phyloP scores from a whole-genome alignment of 2,329 filamentous ascomycete species.

The Penicillium verrucosum region DNA sequence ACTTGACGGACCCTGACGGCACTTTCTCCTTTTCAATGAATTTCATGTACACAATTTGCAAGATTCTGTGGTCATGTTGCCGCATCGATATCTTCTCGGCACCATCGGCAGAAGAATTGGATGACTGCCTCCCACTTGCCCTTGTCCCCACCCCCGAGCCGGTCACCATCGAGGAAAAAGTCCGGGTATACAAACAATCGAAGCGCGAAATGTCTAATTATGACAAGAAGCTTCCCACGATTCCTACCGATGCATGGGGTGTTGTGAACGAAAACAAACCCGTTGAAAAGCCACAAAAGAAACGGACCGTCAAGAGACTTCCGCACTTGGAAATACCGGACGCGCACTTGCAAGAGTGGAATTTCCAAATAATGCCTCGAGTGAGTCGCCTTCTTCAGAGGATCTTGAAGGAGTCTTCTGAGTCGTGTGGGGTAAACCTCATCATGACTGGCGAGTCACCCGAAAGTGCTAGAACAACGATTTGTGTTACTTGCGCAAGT shows the following conservation, averaged over 20 bases:
- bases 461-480: slow-evolving; percentile 58
- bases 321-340: slow-evolving; percentile 53
- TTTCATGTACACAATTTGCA: slow-evolving; percentile 44
- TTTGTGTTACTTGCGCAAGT: slow-evolving; percentile 62
- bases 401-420: slow-evolving; percentile 56
- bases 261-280: slow-evolving; percentile 24
- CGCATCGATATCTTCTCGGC: slow-evolving; percentile 42
- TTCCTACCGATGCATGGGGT: slow-evolving; percentile 13
- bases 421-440: slow-evolving; percentile 60
- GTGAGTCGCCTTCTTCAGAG: slow-evolving; percentile 58
- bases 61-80: slow-evolving; percentile 43
- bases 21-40: slow-evolving; percentile 45
- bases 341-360: slow-evolving; percentile 57
- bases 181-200: slow-evolving; percentile 14
- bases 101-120: slow-evolving; percentile 40
- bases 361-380: slow-evolving; percentile 55
- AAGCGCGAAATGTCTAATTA: slow-evolving; percentile 15
- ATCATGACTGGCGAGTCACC: slow-evolving; percentile 58
- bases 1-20: slow-evolving; percentile 40
- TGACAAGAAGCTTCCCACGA: slow-evolving; percentile 19
- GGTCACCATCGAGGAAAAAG: slow-evolving; percentile 20
- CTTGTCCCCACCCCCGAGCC: slow-evolving; percentile 36
- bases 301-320: slow-evolving; percentile 45
- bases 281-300: slow-evolving; percentile 35
- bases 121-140: slow-evolving; percentile 43